Conservation (phyloP, 805 yeast species). For the Ogataea allantospora region DNA sequence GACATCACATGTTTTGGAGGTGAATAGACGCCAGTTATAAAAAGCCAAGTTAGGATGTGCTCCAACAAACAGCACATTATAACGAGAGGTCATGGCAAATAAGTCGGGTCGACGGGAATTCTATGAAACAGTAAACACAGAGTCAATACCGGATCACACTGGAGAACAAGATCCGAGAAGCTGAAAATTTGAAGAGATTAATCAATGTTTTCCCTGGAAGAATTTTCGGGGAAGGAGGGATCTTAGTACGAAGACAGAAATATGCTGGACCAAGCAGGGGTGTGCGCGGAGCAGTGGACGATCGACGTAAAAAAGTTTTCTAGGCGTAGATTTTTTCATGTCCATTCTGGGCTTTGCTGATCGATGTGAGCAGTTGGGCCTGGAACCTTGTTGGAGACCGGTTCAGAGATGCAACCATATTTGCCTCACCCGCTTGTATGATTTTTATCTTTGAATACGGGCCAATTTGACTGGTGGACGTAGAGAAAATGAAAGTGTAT, state of each 20-base stretch:
- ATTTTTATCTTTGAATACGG: neutral
- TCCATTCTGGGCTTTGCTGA: slow-evolving; percentile 4
- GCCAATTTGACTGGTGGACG: slow-evolving; percentile 6
- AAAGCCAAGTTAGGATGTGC: slow-evolving; percentile 56
- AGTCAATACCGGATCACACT: neutral
- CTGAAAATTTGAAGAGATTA: slow-evolving; percentile 3
- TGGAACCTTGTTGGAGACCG: slow-evolving; percentile 2
- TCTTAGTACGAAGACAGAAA: slow-evolving; percentile 6
- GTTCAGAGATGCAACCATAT: neutral
- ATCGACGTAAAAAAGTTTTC: slow-evolving; percentile 8
- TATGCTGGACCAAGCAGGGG: slow-evolving; percentile 4
- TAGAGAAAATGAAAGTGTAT: slow-evolving; percentile 41
- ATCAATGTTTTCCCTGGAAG: slow-evolving; percentile 9
- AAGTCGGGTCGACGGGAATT: neutral
- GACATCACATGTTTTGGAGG: slow-evolving; percentile 41
- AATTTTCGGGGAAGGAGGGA: slow-evolving; percentile 11
- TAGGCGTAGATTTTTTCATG: neutral
- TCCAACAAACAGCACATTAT: slow-evolving; percentile 44
- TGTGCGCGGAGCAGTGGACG: slow-evolving; percentile 11
- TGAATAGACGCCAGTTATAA: slow-evolving; percentile 56
- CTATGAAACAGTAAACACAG: neutral
- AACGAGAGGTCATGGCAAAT: slow-evolving; percentile 24
- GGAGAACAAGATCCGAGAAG: neutral
- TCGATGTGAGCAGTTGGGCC: slow-evolving; percentile 1
- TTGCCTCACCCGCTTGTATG: slow-evolving; percentile 10